These are phyloP conservation scores for Botrytis fabae DNA, from an alignment of 2,329 filamentous ascomycete species.

Conservation along the genomic window DNA sequence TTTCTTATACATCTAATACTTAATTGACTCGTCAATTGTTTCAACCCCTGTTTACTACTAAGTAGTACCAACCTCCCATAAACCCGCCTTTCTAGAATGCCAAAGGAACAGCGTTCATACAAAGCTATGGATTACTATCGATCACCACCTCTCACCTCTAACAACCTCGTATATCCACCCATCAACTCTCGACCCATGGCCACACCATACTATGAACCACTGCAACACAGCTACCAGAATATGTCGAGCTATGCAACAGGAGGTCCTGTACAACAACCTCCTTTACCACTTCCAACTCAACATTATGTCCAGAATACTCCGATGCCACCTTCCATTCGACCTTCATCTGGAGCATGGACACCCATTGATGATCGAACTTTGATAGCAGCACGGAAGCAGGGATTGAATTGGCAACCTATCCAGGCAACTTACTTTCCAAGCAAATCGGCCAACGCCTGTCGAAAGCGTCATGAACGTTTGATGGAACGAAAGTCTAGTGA, in stretches of 20 bases:
- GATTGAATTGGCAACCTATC: slow-evolving; percentile 83
- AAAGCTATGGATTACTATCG: slow-evolving; percentile 24
- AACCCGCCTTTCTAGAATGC: slow-evolving; percentile 14
- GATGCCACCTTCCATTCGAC: slow-evolving; percentile 43
- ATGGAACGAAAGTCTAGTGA: slow-evolving; percentile 62
- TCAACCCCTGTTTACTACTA: slow-evolving; percentile 5
- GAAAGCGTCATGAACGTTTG: slow-evolving; percentile 83
- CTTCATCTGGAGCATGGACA: slow-evolving; percentile 70
- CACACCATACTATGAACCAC: slow-evolving; percentile 22
- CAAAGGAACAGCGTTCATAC: slow-evolving; percentile 15
- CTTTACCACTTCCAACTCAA: slow-evolving; percentile 23
- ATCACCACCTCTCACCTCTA: slow-evolving; percentile 21
- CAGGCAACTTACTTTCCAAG: slow-evolving; percentile 71
- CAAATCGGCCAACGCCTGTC: slow-evolving; percentile 73
- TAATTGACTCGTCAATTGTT: slow-evolving; percentile 18
- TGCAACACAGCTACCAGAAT: slow-evolving; percentile 22
- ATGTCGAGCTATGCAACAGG: slow-evolving; percentile 24
- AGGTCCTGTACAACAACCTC: slow-evolving; percentile 27
- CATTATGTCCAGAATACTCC: slow-evolving; percentile 14
- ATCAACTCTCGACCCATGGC: slow-evolving; percentile 8
- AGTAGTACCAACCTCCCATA: not conserved
- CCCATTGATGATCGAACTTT: slow-evolving; percentile 73
- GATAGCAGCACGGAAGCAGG: slow-evolving; percentile 68
- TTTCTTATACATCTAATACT: slow-evolving; percentile 9
- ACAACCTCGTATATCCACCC: slow-evolving; percentile 16